Conservation (phyloP, 2,329 filamentous ascomycete species). For the Penicillium sp. region DNA sequence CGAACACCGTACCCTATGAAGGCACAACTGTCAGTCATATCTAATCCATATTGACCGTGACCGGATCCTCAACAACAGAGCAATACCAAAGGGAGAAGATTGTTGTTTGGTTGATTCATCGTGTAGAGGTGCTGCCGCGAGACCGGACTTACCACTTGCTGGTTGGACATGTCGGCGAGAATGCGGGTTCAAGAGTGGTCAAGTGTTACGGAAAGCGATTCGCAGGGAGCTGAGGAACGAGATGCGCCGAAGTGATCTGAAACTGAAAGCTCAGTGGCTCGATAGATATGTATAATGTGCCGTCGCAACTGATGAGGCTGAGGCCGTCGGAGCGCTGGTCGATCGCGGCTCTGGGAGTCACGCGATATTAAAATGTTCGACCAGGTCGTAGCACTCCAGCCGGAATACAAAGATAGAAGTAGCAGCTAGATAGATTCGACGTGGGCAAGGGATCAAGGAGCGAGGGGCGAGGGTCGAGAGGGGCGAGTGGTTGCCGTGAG, state of each 20-base stretch:
- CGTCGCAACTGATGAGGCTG: conserved; percentile 29
- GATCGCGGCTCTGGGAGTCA: conserved; percentile 17
- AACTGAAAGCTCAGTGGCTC: neutral
- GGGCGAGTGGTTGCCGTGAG: conserved; percentile 26
- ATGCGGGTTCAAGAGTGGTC: neutral
- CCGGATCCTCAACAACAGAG: neutral
- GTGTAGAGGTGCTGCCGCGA: conserved; percentile 23
- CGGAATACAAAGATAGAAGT: neutral
- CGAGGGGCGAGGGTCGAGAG: conserved; percentile 5
- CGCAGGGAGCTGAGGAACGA: neutral
- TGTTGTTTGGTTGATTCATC: conserved; percentile 15
- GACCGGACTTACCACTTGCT: conserved; percentile 52
- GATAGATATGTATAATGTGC: conserved; percentile 12
- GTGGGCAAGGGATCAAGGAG: conserved; percentile 5
- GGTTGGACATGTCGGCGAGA: conserved; percentile 49
- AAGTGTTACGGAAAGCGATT: neutral
- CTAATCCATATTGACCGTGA: neutral
- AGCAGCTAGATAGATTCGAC: neutral
- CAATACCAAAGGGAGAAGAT: neutral
- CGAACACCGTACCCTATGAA: conserved; percentile 74
- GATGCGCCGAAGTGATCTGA: neutral
- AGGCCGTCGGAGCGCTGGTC: conserved; percentile 24
- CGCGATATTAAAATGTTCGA: conserved; percentile 5
- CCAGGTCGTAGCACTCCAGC: conserved; percentile 4
- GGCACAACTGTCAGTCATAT: conserved; percentile 32